Evolutionary conservation across 352 stramenopile genomes (phyloP), one percentile per base, ranked within the genome.

Genomic region (Globisporangium apiculatum): DNA sequence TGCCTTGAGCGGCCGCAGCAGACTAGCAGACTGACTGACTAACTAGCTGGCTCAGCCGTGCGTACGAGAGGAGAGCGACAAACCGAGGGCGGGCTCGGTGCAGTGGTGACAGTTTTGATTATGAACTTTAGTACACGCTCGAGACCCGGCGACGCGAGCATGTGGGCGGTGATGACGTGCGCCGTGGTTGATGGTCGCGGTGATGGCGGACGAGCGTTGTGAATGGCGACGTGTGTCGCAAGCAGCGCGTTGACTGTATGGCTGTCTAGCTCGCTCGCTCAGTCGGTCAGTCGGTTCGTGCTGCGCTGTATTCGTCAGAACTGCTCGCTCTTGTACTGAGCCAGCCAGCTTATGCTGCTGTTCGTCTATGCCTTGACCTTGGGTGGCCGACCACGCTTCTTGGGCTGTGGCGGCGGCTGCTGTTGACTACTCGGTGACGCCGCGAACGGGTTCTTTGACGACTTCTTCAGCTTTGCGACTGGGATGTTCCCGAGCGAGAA

Each of bases 381-480:
- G 24, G 53, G 51, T 42, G 71, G 60, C 24, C 69, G 71, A 9
- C 67, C 63, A 4, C 62, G 68, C 17, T 54, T 60, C 56, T 67
- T 67, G 12, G 56, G 61, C 41, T 57, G 41, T 31, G n/a, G 5
- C 18, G 48, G 17, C 9, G 14, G 48, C 7, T 10, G 17, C 14
- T 53, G 31, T 18, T 58, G 64, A 5, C 63, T 62, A 7, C 18
- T 67, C 31, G 69, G 73, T 6, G 36, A 40, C 15, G 67, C 63
- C 17, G 72, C 69, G 46, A 91, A 91, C 40, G 82, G 82, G 52
- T 89, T 91, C 70, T 89, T 91, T 12, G 77, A 76, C 42, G 77
- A 85, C 54, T 89, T 89, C 66, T 89, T 91, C 52, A 91, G 59
- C 61, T 89, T 89, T 18, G 74, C 75, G n/a, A 89, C 82, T 1